A percentile compares a stretch with the other conserved stretches of the same genome.
Conservation (phyloP, 305 asterid species). For the Plantago coronopus region DNA sequence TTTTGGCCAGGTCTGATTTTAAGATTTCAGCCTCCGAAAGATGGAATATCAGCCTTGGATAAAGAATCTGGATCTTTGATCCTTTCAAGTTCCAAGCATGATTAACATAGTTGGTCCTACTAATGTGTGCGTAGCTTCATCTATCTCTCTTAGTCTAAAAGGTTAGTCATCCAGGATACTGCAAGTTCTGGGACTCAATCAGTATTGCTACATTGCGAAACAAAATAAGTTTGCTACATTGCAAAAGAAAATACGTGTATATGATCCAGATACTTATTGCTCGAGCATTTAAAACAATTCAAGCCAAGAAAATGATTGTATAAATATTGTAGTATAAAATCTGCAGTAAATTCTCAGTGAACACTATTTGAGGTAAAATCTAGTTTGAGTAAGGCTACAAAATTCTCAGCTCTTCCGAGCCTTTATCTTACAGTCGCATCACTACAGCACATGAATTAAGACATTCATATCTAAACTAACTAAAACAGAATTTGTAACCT, state of each 20-base stretch:
- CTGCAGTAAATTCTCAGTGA: neutral
- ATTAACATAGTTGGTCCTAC: neutral
- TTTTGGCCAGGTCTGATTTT: neutral
- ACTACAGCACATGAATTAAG: slow-evolving; percentile 1
- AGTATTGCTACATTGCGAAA: too few species aligned
- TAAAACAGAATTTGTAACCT: slow-evolving; percentile 9
- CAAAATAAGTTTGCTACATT: neutral
- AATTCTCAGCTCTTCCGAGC: slow-evolving; percentile 26
- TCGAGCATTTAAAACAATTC: neutral
- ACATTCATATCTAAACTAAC: slow-evolving; percentile 14
- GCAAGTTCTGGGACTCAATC: neutral
- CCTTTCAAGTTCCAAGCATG: too few species aligned
- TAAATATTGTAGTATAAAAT: neutral
- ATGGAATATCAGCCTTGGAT: too few species aligned
- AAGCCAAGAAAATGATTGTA: neutral
- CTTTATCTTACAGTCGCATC: slow-evolving; percentile 23
- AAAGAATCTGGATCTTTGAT: too few species aligned
- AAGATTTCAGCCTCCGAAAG: neutral
- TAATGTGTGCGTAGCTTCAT: neutral
- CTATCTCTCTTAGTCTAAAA: neutral
- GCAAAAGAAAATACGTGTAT: neutral
- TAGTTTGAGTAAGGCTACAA: slow-evolving; percentile 24
- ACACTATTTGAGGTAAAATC: slow-evolving; percentile 1
- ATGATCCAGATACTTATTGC: neutral
- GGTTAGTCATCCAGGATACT: neutral